A percentile compares a stretch with the other conserved stretches of the same genome.
phyloP scores from a whole-genome alignment of 306 rosid genomes.

The Senna tora region DNA sequence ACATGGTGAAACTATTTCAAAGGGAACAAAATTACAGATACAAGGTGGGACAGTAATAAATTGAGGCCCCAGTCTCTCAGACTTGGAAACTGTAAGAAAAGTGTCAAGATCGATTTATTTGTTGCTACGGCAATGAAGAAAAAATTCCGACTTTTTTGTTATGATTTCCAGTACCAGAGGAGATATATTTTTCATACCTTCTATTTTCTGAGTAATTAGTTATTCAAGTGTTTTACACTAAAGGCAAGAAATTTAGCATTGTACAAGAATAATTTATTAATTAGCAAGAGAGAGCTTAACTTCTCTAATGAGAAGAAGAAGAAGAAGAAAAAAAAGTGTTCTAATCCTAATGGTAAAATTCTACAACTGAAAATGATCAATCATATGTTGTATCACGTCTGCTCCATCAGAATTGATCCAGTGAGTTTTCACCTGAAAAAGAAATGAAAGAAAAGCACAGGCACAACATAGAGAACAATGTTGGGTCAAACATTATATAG shows the following conservation, averaged over 20 bases:
- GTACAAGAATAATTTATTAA: too few relatives aligned
- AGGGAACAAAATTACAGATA: too few relatives aligned
- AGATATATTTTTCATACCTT: too few relatives aligned
- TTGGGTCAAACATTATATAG: not conserved
- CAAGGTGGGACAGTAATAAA: not conserved
- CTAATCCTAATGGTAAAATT: not conserved
- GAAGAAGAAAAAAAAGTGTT: too few relatives aligned
- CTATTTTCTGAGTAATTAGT: too few relatives aligned
- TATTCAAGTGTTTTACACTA: not conserved
- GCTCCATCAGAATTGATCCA: slow-evolving; percentile 66
- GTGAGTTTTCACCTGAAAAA: slow-evolving; percentile 60
- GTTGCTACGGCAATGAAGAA: not conserved
- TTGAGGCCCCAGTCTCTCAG: not conserved
- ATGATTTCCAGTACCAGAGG: not conserved
- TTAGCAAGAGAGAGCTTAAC: not conserved
- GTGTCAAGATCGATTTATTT: not conserved
- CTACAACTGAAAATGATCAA: slow-evolving; percentile 64
- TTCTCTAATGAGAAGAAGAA: not conserved
- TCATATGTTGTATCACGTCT: slow-evolving; percentile 77
- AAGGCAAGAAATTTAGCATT: not conserved
- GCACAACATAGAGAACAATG: not conserved
- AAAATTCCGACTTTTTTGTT: not conserved
- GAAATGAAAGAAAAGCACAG: slow-evolving; percentile 6
- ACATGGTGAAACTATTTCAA: not conserved
- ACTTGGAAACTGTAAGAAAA: not conserved